These are phyloP conservation scores for Sporothrix pseudoabietina DNA, from an alignment of 2,329 filamentous ascomycete genomes.

Conservation along the genomic window DNA sequence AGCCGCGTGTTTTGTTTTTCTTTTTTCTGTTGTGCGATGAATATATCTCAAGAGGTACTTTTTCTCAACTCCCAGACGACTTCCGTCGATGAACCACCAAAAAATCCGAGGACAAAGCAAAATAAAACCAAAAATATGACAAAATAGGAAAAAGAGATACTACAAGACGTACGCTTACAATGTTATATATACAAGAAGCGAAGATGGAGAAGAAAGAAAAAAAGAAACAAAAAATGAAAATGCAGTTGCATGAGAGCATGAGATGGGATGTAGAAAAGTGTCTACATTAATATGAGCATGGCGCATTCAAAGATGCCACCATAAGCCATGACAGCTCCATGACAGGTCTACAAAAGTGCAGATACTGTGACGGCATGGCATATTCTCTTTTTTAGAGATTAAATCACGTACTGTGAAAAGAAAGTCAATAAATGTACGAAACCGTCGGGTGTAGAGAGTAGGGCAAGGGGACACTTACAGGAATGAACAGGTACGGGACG, in stretches of 20 bases:
- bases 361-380: too few species aligned
- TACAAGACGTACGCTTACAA: slow-evolving; percentile 25
- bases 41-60: not conserved
- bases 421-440: not conserved
- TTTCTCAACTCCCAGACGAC: not conserved
- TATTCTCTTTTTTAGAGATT: slow-evolving; percentile 14
- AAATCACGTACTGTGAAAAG: slow-evolving; percentile 27
- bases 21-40: not conserved
- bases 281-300: not conserved
- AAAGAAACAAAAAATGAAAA: slow-evolving; percentile 11
- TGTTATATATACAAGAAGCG: slow-evolving; percentile 30
- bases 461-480: slow-evolving; percentile 44
- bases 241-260: not conserved
- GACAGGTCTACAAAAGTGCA: not conserved
- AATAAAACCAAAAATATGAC: not conserved
- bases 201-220: not conserved
- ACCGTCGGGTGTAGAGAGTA: not conserved
- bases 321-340: not conserved
- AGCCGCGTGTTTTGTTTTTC: not conserved
- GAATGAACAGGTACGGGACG: slow-evolving; percentile 46
- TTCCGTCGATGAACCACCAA: not conserved
- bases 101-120: not conserved
- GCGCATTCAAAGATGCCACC: not conserved
- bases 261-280: not conserved
- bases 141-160: slow-evolving; percentile 18